Conservation (phyloP, 1,139 yeast species). For the Sugiyamaella paludigena region DNA sequence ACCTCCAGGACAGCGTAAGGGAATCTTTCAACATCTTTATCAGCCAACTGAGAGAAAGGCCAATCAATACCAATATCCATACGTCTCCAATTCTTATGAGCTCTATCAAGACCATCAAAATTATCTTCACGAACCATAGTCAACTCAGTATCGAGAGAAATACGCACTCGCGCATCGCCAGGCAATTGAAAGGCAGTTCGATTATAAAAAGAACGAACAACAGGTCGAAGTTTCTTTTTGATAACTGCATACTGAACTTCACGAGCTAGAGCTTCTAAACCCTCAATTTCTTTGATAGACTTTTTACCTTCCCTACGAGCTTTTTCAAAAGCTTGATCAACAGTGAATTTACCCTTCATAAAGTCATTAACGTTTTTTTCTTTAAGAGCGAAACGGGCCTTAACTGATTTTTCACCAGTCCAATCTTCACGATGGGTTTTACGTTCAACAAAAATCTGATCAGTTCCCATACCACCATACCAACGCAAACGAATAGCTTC, state of each 20-base stretch:
- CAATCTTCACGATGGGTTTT: conserved; percentile 98
- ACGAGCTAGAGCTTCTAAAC: conserved; percentile 83
- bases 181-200: conserved; percentile 99
- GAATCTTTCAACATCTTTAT: conserved; percentile 81
- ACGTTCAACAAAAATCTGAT: conserved; percentile 91
- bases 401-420: conserved; percentile 98
- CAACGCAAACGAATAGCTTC: conserved; percentile 97
- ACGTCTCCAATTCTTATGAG: conserved; percentile 94
- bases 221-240: conserved; percentile 84
- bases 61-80: conserved; percentile 97
- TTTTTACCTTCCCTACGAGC: conserved; percentile 92
- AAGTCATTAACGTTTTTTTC: conserved; percentile 88
- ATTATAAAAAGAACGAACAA: conserved; percentile 91
- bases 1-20: conserved; percentile 98
- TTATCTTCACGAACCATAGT: conserved; percentile 96
- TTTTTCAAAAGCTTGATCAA: conserved; percentile 85
- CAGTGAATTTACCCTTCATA: conserved; percentile 79
- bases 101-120: conserved; percentile 88
- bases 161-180: conserved; percentile 98
- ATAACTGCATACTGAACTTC: conserved; percentile 89
- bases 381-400: conserved; percentile 89
- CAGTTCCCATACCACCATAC: conserved; percentile 97
- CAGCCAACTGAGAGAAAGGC: conserved; percentile 85
- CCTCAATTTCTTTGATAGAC: conserved; percentile 80
- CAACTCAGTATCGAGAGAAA: conserved; percentile 92